phyloP scores from a whole-genome alignment of 2,329 filamentous ascomycete species.

The Bimuria novae-zelandiae region DNA sequence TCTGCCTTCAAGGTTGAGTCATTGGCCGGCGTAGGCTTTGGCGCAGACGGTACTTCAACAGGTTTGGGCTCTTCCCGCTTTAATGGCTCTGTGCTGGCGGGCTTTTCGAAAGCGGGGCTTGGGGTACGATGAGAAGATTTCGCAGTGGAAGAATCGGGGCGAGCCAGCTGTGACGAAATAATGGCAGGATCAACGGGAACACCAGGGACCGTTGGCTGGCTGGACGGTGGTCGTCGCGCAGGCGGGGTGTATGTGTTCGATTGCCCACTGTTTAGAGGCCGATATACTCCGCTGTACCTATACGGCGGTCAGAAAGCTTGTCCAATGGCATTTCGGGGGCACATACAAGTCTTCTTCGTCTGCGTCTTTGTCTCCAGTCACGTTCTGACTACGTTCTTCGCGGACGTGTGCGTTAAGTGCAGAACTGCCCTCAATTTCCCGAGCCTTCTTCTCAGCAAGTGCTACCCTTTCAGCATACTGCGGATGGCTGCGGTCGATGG shows the following conservation, averaged over 20 bases:
- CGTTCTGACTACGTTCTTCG: conserved; percentile 79
- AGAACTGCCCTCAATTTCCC: conserved; percentile 81
- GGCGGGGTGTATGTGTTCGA: conserved; percentile 87
- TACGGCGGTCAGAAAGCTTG: conserved; percentile 17
- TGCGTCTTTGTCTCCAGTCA: conserved; percentile 66
- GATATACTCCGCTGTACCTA: conserved; percentile 89
- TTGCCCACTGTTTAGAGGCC: conserved; percentile 66
- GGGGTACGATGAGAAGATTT: conserved; percentile 30
- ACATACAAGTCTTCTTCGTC: conserved; percentile 92
- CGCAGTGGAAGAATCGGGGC: conserved; percentile 46
- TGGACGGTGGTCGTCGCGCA: conserved; percentile 78
- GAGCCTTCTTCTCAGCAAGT: conserved; percentile 76
- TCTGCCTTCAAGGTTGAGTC: conserved; percentile 22
- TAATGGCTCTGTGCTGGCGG: conserved; percentile 21
- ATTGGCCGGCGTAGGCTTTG: conserved; percentile 24
- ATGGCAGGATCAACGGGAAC: conserved; percentile 86
- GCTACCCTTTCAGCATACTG: conserved; percentile 78
- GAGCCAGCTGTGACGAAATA: conserved; percentile 79
- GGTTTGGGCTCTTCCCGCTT: conserved; percentile 20
- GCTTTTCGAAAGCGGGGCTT: conserved; percentile 28
- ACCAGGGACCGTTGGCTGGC: conserved; percentile 72
- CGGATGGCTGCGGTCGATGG: conserved; percentile 82
- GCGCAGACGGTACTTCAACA: conserved; percentile 13
- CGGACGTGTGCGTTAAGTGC: conserved; percentile 81
- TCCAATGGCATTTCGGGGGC: not conserved